Percentiles rank a stretch among this genome's conserved stretches.
phyloP scores from a whole-genome alignment of 495 filamentous ascomycete species.

The Talaromyces ruber region DNA sequence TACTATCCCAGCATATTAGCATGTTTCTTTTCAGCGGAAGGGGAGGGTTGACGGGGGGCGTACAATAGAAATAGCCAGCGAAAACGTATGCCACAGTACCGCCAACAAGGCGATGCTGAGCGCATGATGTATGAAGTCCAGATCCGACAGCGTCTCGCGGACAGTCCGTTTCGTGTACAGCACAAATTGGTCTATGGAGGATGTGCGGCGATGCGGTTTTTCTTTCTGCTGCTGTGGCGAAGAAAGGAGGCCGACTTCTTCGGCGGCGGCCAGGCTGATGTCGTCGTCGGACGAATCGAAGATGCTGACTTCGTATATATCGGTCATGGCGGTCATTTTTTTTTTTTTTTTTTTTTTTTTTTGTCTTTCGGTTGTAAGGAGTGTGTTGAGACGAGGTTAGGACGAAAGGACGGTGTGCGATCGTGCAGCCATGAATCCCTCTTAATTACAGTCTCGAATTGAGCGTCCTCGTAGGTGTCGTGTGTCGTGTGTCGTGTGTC shows the following conservation, averaged over 20 bases:
- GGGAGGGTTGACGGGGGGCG: slow-evolving; percentile 24
- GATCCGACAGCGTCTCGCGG: slow-evolving; percentile 24
- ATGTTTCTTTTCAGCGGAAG: neutral
- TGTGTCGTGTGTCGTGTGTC: neutral
- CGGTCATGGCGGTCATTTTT: neutral
- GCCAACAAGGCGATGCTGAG: slow-evolving; percentile 61
- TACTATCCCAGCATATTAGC: slow-evolving; percentile 42
- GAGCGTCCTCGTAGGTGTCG: neutral
- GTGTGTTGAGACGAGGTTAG: neutral
- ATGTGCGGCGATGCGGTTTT: neutral
- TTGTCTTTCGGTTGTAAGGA: neutral
- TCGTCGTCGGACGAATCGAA: slow-evolving; percentile 3
- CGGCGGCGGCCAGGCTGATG: neutral
- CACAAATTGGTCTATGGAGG: neutral
- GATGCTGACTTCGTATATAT: neutral
- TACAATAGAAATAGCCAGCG: slow-evolving; percentile 75
- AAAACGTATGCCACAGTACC: slow-evolving; percentile 77
- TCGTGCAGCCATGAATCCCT: neutral
- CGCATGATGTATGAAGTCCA: slow-evolving; percentile 50
- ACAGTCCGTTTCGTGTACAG: neutral
- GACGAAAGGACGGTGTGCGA: neutral
- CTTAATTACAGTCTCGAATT: neutral
- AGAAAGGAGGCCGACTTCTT: neutral
- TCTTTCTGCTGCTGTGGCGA: neutral
- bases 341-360: too few species aligned